phyloP scores from a whole-genome alignment of 2,329 filamentous ascomycete genomes.

The Juglanconis oblonga region DNA sequence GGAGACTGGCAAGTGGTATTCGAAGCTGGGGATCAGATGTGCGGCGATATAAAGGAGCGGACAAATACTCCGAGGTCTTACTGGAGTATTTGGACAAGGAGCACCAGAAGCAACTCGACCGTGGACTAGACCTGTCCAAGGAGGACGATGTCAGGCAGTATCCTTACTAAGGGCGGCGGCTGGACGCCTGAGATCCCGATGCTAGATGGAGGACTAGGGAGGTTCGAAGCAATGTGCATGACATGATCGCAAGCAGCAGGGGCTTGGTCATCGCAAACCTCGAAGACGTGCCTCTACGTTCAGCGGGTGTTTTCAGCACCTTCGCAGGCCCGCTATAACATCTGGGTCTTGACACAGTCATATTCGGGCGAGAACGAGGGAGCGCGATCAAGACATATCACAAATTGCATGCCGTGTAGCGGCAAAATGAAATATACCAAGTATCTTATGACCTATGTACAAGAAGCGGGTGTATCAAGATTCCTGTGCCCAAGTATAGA shows the following conservation, averaged over 20 bases:
- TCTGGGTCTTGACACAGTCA: too few species aligned
- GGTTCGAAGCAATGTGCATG: too few species aligned
- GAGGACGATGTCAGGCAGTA: conserved; percentile 61
- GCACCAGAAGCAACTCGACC: conserved; percentile 70
- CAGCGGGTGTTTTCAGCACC: too few species aligned
- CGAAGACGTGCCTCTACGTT: too few species aligned
- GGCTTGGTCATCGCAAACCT: too few species aligned
- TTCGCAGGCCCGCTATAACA: too few species aligned
- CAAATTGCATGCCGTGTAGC: not conserved
- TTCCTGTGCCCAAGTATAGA: not conserved
- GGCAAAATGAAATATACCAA: not conserved
- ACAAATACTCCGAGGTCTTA: conserved; percentile 69
- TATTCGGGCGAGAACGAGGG: too few species aligned
- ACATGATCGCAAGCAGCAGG: too few species aligned
- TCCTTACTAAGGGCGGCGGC: conserved; percentile 44
- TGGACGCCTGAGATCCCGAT: not conserved
- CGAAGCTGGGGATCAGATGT: conserved; percentile 81
- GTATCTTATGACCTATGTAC: not conserved
- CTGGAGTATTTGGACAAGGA: conserved; percentile 73
- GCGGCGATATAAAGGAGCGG: conserved; percentile 72
- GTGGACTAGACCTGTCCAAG: conserved; percentile 59
- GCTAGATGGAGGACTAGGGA: not conserved
- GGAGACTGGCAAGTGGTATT: conserved; percentile 72
- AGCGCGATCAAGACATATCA: too few species aligned
- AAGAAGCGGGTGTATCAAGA: not conserved